Evolutionary conservation across 2,329 filamentous ascomycete genomes (phyloP).

Genomic region (Harringtonia lauricola): DNA sequence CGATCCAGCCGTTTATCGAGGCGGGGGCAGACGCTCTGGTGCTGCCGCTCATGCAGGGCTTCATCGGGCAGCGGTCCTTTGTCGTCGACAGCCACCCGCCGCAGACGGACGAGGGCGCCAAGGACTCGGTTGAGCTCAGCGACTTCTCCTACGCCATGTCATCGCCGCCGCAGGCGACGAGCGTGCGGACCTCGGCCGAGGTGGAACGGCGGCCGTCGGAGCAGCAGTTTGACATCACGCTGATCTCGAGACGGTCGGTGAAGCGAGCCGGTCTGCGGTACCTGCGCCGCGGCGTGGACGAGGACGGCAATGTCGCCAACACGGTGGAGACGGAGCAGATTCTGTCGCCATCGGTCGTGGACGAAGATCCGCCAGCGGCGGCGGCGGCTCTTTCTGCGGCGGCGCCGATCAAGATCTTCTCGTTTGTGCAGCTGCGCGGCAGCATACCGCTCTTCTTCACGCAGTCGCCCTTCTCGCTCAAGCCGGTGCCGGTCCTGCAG

Average conservation of each 20-base stretch:
- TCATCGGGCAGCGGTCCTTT: constrained; percentile 79
- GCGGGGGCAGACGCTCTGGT: constrained; percentile 60
- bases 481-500: constrained; percentile 71
- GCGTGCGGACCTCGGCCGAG: constrained; percentile 7
- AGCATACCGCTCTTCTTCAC: constrained; percentile 95
- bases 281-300: constrained; percentile 79
- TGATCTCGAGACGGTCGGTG: constrained; percentile 82
- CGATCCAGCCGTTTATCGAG: constrained; percentile 63
- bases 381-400: neutral
- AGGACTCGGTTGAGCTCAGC: constrained; percentile 31
- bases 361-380: neutral
- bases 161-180: constrained; percentile 7
- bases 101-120: constrained; percentile 34
- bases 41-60: constrained; percentile 84
- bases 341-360: constrained; percentile 44
- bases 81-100: constrained; percentile 53
- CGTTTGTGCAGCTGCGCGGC: constrained; percentile 77
- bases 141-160: constrained; percentile 13
- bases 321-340: constrained; percentile 93
- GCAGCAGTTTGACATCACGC: constrained; percentile 62
- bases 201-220: constrained; percentile 31
- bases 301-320: constrained; percentile 81
- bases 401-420: constrained; percentile 47
- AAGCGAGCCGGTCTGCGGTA: constrained; percentile 85
- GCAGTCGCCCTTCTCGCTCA: constrained; percentile 86